phyloP scores from a whole-genome alignment of 2,329 filamentous ascomycete genomes.

The Pseudocercospora fuligena region DNA sequence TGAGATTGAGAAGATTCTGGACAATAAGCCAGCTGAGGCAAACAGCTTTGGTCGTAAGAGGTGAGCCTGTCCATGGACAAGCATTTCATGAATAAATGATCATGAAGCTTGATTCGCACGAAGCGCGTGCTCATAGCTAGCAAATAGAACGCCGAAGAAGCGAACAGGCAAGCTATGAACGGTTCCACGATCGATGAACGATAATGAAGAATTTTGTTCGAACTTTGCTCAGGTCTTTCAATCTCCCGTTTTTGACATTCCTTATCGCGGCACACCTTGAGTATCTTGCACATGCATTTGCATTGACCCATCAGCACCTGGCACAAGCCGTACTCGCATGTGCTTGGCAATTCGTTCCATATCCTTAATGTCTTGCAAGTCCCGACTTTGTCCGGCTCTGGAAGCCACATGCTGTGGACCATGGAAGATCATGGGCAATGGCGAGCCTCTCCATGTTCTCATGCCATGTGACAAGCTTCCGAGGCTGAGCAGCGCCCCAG shows the following conservation, averaged over 20 bases:
- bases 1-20: conserved; percentile 51
- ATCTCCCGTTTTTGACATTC: neutral
- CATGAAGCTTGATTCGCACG: neutral
- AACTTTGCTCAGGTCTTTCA: neutral
- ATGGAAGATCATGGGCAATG: conserved; percentile 14
- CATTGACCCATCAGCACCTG: neutral
- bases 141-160: neutral
- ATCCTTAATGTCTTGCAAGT: neutral
- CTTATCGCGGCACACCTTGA: neutral
- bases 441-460: conserved; percentile 15
- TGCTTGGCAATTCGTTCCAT: conserved; percentile 2
- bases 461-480: conserved; percentile 7
- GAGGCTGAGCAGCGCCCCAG: neutral
- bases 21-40: conserved; percentile 45
- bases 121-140: neutral
- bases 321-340: neutral
- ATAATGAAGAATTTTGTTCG: neutral
- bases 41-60: conserved; percentile 43
- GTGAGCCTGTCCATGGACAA: conserved; percentile 28
- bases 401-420: neutral
- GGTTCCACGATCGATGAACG: neutral
- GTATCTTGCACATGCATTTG: neutral
- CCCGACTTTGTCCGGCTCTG: neutral
- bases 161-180: neutral
- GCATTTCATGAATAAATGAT: neutral